phyloP scores from a whole-genome alignment of 176 grass and related monocot genomes.

The Oryza glumipatula region DNA sequence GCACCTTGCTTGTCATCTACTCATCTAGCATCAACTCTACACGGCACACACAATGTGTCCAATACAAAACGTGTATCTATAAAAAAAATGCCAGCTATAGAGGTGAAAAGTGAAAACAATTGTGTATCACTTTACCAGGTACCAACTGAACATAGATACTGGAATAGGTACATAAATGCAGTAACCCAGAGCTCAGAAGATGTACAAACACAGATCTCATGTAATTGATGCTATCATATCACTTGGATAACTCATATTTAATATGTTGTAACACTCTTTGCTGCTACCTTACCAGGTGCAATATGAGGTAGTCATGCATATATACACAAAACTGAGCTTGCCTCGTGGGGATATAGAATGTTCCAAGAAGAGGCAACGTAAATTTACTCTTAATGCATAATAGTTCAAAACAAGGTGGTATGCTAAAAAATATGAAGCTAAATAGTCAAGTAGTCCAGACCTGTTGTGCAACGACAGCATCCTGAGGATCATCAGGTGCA shows the following conservation, averaged over 20 bases:
- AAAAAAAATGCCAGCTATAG: background rate
- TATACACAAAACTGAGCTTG: background rate
- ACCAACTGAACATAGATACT: background rate
- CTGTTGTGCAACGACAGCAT: slow-evolving; percentile 98
- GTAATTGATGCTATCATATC: background rate
- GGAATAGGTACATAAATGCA: background rate
- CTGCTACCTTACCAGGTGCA: slow-evolving; percentile 1
- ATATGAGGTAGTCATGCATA: background rate
- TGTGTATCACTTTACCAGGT: background rate
- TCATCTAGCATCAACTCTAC: background rate
- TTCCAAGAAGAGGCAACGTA: background rate
- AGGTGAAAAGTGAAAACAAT: background rate
- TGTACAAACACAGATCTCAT: background rate
- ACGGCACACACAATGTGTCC: background rate
- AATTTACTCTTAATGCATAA: background rate
- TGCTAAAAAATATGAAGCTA: background rate
- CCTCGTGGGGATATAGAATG: background rate
- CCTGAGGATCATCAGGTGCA: slow-evolving; percentile 95
- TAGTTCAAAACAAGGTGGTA: background rate
- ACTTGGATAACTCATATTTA: background rate
- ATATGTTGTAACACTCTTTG: background rate
- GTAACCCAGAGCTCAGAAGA: background rate
- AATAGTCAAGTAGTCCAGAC: slow-evolving; percentile 49
- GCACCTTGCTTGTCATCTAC: background rate
- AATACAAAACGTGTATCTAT: background rate